Evolutionary conservation across 164 flowering plant species (phyloP), one percentile per base, ranked within the genome.

Genomic region (Saururus chinensis): DNA sequence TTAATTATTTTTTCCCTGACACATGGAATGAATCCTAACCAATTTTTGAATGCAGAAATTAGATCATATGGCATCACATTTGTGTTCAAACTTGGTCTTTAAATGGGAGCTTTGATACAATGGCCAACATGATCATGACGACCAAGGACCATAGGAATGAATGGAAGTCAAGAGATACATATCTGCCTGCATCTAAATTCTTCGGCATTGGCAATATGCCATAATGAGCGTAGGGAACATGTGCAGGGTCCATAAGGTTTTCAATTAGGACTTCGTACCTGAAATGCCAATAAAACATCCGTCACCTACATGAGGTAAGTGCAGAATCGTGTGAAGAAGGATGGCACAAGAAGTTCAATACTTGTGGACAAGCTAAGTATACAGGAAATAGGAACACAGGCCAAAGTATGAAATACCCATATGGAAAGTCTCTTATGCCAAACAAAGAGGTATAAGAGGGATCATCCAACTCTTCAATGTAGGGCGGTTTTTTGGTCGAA

Each of bases 211-310:
- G 64, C 88, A 88, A 77, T 69, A 92, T 64, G 65, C 92, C 87
- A 71, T 86, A 81, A 74, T 92, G 98, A 55, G 96, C 89, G 65
- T 92, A 92, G 21, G 87, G 92, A 66, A 89, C 92, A 82, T 89
- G 96, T 66, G 96, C 76, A 69, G 96, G 98, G 72, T 92, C 98
- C 96, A 92, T 87, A 23, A 92, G 88, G 76, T 89, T 92, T 73
- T 92, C 96, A 53, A 73, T 73, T 74, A 89, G 69, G 67, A 92
- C 73, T 75, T 92, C 98, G 54, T 92, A 92, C 76, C 96, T 92
- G 89, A 69, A 79, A 66, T 14, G 25, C 57, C 52, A 63, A 53
- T 19, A 17, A 16, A 49, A n/a, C 26, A 40, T 59, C 16, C 25
- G 20, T 41, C 20, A n/a, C 19, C 20, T 20, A 30, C 19, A 8